phyloP scores from a whole-genome alignment of 2,329 filamentous ascomycete genomes.

The Nothophoma quercina region DNA sequence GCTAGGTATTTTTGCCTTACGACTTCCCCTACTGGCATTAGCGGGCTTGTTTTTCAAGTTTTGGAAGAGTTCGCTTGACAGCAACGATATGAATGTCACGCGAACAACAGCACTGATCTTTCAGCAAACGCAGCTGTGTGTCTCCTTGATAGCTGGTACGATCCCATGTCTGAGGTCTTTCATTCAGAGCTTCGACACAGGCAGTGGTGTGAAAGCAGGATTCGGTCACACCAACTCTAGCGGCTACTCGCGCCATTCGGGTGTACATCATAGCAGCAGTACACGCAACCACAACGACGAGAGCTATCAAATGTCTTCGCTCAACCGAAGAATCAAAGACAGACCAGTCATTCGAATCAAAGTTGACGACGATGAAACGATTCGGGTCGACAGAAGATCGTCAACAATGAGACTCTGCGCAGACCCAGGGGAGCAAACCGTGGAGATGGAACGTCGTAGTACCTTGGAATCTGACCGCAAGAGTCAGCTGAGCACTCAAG shows the following conservation, averaged over 20 bases:
- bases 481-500: conserved; percentile 33
- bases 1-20: conserved; percentile 33
- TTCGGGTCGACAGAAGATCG: background rate
- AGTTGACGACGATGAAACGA: background rate
- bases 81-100: conserved; percentile 25
- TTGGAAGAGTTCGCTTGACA: conserved; percentile 20
- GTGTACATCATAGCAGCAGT: conserved; percentile 19
- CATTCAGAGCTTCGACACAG: conserved; percentile 35
- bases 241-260: conserved; percentile 1
- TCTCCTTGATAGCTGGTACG: conserved; percentile 36
- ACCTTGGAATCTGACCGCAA: conserved; percentile 20
- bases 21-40: conserved; percentile 27
- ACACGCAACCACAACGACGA: background rate
- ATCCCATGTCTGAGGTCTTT: conserved; percentile 40
- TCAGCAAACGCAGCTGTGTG: conserved; percentile 33
- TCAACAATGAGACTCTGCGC: no score
- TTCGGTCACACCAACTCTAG: conserved; percentile 18
- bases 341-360: background rate
- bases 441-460: conserved; percentile 10
- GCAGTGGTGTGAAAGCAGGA: conserved; percentile 29
- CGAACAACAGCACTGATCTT: conserved; percentile 28
- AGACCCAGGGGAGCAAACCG: background rate
- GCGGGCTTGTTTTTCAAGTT: conserved; percentile 22
- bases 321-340: background rate
- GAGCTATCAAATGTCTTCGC: conserved; percentile 19